Conservation (phyloP, 768 basidiomycete species). For the Leccinum pellstonianum region DNA sequence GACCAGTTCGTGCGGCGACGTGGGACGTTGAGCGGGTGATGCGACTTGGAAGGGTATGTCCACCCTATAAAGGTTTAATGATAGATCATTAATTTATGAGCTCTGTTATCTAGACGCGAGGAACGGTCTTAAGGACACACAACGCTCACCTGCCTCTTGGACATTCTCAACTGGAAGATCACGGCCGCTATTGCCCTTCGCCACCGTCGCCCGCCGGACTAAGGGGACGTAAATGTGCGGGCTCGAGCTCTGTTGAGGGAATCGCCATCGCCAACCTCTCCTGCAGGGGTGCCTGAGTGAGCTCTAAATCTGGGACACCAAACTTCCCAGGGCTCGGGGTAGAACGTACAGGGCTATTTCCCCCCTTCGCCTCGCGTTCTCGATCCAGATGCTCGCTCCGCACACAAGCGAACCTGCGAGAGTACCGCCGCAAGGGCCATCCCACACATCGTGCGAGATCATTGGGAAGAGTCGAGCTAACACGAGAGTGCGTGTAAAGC, state of each 20-base stretch:
- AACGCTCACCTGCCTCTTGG: constrained; percentile 37
- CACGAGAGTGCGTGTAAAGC: constrained; percentile 63
- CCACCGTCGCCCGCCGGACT: constrained; percentile 44
- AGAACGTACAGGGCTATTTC: constrained; percentile 82
- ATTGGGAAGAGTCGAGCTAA: constrained; percentile 62
- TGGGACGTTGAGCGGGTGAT: constrained; percentile 35
- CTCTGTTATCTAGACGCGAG: not conserved
- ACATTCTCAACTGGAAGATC: constrained; percentile 34
- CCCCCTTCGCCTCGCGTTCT: constrained; percentile 66
- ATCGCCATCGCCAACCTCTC: constrained; percentile 43
- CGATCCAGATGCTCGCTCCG: constrained; percentile 77
- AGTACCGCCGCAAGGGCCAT: constrained; percentile 70
- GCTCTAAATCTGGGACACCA: constrained; percentile 40
- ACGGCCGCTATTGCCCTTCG: constrained; percentile 42
- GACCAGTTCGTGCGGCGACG: constrained; percentile 38
- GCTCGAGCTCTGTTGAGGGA: constrained; percentile 39
- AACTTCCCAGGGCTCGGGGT: constrained; percentile 65
- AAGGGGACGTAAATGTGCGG: constrained; percentile 28
- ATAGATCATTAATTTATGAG: constrained; percentile 35
- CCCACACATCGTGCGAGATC: constrained; percentile 77
- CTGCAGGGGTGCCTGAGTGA: constrained; percentile 28
- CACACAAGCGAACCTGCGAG: constrained; percentile 67
- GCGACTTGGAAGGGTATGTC: constrained; percentile 53
- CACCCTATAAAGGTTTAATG: constrained; percentile 43
- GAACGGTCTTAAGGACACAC: not conserved